Evolutionary conservation across 164 flowering plant genomes (phyloP).

Genomic region (Sextonia rubra): DNA sequence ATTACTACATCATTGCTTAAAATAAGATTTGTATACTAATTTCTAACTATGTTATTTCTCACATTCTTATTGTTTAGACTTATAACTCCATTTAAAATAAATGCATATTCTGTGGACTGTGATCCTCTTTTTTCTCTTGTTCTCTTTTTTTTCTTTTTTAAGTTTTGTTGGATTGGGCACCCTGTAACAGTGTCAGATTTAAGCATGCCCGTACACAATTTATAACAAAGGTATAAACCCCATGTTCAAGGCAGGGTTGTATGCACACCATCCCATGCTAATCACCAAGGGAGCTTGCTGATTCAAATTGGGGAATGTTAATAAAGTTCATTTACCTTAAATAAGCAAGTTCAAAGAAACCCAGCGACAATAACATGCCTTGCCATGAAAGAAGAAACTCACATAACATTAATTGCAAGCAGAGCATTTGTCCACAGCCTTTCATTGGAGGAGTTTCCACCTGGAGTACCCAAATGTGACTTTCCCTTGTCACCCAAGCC

Average conservation of each 20-base stretch:
- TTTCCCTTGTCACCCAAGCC: conserved; percentile 17
- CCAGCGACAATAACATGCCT: neutral
- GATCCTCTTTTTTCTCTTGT: neutral
- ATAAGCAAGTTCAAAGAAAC: neutral
- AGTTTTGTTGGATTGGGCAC: neutral
- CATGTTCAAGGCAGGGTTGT: neutral
- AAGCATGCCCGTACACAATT: too few relatives aligned
- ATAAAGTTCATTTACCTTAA: neutral
- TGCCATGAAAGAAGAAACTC: conserved; percentile 25
- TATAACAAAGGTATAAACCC: neutral
- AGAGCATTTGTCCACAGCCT: conserved; percentile 63
- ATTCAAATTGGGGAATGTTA: neutral
- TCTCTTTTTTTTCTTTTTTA: neutral
- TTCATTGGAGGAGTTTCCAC: conserved; percentile 27
- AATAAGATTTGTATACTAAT: too few relatives aligned
- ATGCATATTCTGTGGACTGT: too few relatives aligned
- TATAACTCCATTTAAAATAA: too few relatives aligned
- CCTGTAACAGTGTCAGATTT: neutral
- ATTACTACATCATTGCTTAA: too few relatives aligned
- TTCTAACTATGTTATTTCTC: too few relatives aligned
- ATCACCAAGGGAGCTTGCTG: neutral
- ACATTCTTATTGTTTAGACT: too few relatives aligned
- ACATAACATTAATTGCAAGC: conserved; percentile 67
- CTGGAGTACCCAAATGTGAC: conserved; percentile 27
- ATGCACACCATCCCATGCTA: neutral